Conservation (phyloP, 768 basidiomycete genomes). For the Tylopilus cervinicoccineus region DNA sequence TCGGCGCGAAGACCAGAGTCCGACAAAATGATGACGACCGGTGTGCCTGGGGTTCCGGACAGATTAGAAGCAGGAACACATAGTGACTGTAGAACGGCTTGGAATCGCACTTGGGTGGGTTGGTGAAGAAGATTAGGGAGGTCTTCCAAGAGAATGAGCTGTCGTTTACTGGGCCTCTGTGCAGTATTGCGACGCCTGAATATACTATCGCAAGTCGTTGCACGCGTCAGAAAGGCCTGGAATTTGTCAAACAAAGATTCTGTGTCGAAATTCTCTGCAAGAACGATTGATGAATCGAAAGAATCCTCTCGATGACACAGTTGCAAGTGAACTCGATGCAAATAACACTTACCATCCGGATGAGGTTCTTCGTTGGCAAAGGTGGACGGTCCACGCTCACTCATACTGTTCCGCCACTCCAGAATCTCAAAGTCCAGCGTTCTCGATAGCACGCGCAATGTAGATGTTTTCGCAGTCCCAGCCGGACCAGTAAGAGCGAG, state of each 20-base stretch:
- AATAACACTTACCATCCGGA: slow-evolving; percentile 5
- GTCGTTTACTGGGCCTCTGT: slow-evolving; percentile 33
- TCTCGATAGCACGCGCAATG: slow-evolving; percentile 65
- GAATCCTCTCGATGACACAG: not conserved
- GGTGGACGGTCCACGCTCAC: slow-evolving; percentile 38
- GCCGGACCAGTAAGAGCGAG: slow-evolving; percentile 85
- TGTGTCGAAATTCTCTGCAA: slow-evolving; percentile 12
- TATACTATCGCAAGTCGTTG: slow-evolving; percentile 54
- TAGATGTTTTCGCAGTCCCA: slow-evolving; percentile 88
- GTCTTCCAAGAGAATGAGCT: slow-evolving; percentile 80
- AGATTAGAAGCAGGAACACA: slow-evolving; percentile 30
- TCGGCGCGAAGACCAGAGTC: slow-evolving; percentile 80
- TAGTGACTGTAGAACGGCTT: slow-evolving; percentile 59
- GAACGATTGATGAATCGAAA: not conserved
- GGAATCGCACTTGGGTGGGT: slow-evolving; percentile 67
- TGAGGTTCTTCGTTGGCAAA: slow-evolving; percentile 17
- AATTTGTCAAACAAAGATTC: slow-evolving; percentile 60
- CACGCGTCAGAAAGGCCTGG: slow-evolving; percentile 68
- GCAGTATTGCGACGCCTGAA: slow-evolving; percentile 29
- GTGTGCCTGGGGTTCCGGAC: slow-evolving; percentile 34
- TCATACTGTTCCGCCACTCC: slow-evolving; percentile 78
- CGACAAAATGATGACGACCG: slow-evolving; percentile 80
- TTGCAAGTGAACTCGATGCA: too few relatives aligned
- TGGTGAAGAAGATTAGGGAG: slow-evolving; percentile 86
- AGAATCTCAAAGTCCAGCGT: slow-evolving; percentile 78